A percentile compares a stretch with the other conserved stretches of the same genome.
These are phyloP conservation scores for Dothiorella sarmentorum DNA, from an alignment of 2,329 filamentous ascomycete genomes.

Conservation along the genomic window DNA sequence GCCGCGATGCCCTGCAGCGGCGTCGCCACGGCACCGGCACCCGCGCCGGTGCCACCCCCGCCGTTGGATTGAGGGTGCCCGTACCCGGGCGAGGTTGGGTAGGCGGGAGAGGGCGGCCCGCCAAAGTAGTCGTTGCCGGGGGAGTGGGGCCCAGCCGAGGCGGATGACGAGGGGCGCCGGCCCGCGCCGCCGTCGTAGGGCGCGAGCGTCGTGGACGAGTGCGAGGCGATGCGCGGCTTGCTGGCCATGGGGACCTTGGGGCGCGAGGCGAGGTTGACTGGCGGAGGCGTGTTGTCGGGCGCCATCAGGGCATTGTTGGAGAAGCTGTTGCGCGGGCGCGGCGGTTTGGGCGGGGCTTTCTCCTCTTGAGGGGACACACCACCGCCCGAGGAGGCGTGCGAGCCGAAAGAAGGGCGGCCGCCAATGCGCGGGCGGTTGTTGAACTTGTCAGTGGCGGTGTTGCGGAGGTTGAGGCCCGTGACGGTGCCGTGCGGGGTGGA, in stretches of 20 bases:
- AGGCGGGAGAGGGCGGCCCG: conserved; percentile 25
- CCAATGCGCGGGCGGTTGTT: conserved; percentile 21
- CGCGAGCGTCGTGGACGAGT: not conserved
- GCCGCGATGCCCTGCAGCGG: conserved; percentile 17
- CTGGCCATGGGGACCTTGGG: conserved; percentile 26
- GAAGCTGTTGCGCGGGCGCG: conserved; percentile 6
- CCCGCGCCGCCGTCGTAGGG: conserved; percentile 11
- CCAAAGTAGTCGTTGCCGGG: conserved; percentile 34
- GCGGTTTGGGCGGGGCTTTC: conserved; percentile 12
- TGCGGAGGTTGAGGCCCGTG: conserved; percentile 48
- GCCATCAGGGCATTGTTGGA: conserved; percentile 13
- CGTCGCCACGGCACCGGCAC: conserved; percentile 11
- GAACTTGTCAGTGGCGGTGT: conserved; percentile 32
- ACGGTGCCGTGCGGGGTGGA: conserved; percentile 44
- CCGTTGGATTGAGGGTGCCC: not conserved
- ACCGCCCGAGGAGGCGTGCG: not conserved
- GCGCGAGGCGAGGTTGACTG: conserved; percentile 25
- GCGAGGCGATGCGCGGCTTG: conserved; percentile 16
- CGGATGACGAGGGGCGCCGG: conserved; percentile 42
- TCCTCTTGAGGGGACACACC: not conserved
- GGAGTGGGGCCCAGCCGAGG: conserved; percentile 36
- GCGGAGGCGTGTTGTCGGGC: conserved; percentile 7
- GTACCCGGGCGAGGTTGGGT: not conserved
- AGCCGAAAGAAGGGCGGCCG: conserved; percentile 27
- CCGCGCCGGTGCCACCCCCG: not conserved